Base-by-base conservation (phyloP, 306 rosid genomes). In the Lagenaria siceraria region DNA sequence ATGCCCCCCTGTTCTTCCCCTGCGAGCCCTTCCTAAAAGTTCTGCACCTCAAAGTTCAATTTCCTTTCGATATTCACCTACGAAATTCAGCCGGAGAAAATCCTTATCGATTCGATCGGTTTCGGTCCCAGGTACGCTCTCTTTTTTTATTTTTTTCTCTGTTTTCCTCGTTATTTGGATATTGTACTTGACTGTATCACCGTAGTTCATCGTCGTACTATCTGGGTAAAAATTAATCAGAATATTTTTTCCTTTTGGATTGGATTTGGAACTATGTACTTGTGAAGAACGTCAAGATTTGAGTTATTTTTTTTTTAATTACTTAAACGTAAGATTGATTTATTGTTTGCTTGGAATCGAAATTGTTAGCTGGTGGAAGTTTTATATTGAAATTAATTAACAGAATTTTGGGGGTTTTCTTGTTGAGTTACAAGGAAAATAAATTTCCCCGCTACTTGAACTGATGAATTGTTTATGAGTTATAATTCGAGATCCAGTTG, bases 41-140 rank as follows among this genome's bases (percentile, higher is more conserved):
- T 77, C 83, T 25, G 17, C 74, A 60, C 81, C 84, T 38, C 88
- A 10, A 35, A 78, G 42, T 79, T 83, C 91, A 27, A 10, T 82
- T 73, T 85, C 91, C 54, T 77, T 88, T 35, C 87, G 86, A 49
- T 77, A 70, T 63, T 80, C 90, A n/a, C 71, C 59, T 24, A 52
- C 78, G 25, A 79, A 60, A 49, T 82, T 87, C 85, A 81, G 80
- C 79, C 88, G 78, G 64, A 76, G 73, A 3, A 86, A 81, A 74
- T 70, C 86, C 38, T 70, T 91, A 9, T 88, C 92, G 31, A 84
- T 93, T 87, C 97, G 96, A 81, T 83, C 96, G 15, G 81, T 81
- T 79, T 88, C 93, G 19, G n/a, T 82, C 82, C 73, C 91, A 8
- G 97, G 98, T 89, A 68, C 8, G 56, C 31, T n/a, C 76, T 62